Evolutionary conservation across 805 yeast species (phyloP), one percentile per base, ranked within the genome.

Genomic region (Groenewaldozyma salmanticensis): DNA sequence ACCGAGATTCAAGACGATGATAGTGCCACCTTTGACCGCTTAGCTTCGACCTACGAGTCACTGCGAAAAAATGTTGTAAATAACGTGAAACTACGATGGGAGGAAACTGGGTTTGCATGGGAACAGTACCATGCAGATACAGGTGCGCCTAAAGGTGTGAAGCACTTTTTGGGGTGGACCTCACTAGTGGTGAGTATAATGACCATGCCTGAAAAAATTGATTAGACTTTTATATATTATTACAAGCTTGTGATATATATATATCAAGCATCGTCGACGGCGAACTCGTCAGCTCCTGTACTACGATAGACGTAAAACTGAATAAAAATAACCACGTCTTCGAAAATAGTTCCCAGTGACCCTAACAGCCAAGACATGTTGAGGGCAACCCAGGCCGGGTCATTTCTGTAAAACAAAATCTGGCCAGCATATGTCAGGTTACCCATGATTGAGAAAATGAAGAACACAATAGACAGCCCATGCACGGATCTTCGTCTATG

Each of bases 91-190:
- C 56, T 67, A n/a, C 74, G 82, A 52, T 87, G 94, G 83, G 52
- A 70, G 42, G 56, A 62, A 22, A 81, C 94, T 0, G 95, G 95
- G 0, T 82, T 71, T 54, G 85, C 84, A 4, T 90, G 87, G 81
- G 98, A 92, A 54, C 90, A 86, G 55, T 92, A 92, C 59, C 79
- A 83, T 49, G 90, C 85, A 47, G 56, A 52, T 11, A 75, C 77
- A 5, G 98, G 98, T 1, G 57, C 62, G 2, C 83, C 86, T 2
- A 73, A 74, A 49, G 88, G 96, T 5, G 88, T 90, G 6, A 79
- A 82, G 59, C 90, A 85, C 57, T 92, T 92, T 63, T 68, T 85
- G 33, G 98, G 98, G 1, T 92, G 98, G 98, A 79, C 96, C 1
- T 77, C 94, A 1, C 63, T 86, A 44, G 81, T 83, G 9, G 75